Evolutionary conservation across 495 filamentous ascomycete genomes (phyloP), one percentile per base, ranked within the genome.

Genomic region (Penicillium paxilli): DNA sequence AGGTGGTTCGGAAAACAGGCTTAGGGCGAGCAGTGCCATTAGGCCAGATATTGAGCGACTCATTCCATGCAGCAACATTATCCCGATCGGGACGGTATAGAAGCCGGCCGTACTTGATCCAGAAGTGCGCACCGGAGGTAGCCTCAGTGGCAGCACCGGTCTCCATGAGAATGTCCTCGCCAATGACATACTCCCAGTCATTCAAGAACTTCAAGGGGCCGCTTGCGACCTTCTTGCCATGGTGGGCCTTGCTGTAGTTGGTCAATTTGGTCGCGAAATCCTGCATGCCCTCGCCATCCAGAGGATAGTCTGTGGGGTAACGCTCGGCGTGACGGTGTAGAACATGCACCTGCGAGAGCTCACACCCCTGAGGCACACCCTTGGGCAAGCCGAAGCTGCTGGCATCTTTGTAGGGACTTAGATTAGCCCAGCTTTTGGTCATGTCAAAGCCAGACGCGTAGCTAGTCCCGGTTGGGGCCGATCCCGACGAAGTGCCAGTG

Each of bases 301-400:
- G 67, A 3, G 55, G 59, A 33, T 57, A 59, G 24, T 59, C 25
- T 0, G 72, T 77, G 0, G 77, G 77, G 42, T 78, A 82, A 19
- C 78, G 72, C 51, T 83, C 70, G 2, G 78, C 78, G 60, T 82
- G 80, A 24, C 80, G 70, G 49, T 82, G 80, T 11, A 83, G 63
- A 22, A 69, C 62, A 42, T 79, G 75, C 14, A 66, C 78, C 47
- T 81, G 78, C 51, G 80, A 77, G 30, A 82, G 52, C 26, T 82
- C 78, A 60, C 80, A 83, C 26, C 77, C 79, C 26, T 66, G 56
- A 0, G 80, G 79, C 25, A 81, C 58, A 17, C 80, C 80, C 12
- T 75, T 74, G 21, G 79, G 69, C 1, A 75, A 38, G 19, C 72
- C 70, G 52, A 78, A 76, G 47, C 66, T 55, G 1, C 51, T 47